A percentile compares a stretch with the other conserved stretches of the same genome.
These are phyloP conservation scores for Ophiostoma ips DNA, from an alignment of 2,329 filamentous ascomycete genomes.

Conservation along the genomic window DNA sequence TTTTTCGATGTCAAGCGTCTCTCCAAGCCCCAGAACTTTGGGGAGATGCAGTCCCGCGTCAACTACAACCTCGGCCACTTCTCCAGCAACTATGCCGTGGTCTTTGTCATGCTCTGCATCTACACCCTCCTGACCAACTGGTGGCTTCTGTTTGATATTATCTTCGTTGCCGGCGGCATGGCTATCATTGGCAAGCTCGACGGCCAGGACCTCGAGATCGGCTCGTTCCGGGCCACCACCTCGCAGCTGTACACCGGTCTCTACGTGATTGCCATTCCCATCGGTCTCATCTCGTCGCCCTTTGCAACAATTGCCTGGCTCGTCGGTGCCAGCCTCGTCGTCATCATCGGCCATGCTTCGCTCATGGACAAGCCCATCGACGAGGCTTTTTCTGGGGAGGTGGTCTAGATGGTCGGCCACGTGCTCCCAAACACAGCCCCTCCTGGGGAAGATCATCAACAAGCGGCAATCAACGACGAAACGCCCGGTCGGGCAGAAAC, in stretches of 20 bases:
- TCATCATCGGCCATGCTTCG: slow-evolving; percentile 85
- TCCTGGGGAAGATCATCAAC: slow-evolving; percentile 97
- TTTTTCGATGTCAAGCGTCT: slow-evolving; percentile 94
- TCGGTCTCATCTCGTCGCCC: slow-evolving; percentile 74
- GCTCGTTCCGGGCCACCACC: slow-evolving; percentile 66
- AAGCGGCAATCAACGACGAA: slow-evolving; percentile 38
- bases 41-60: slow-evolving; percentile 75
- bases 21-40: slow-evolving; percentile 84
- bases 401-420: slow-evolving; percentile 99
- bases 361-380: slow-evolving; percentile 98
- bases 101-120: slow-evolving; percentile 90
- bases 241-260: slow-evolving; percentile 91
- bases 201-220: slow-evolving; percentile 78
- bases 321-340: slow-evolving; percentile 86
- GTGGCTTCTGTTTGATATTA: slow-evolving; percentile 78
- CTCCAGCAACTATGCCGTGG: slow-evolving; percentile 92
- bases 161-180: slow-evolving; percentile 74
- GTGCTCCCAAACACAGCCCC: slow-evolving; percentile 90
- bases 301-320: slow-evolving; percentile 84
- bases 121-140: slow-evolving; percentile 87
- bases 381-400: slow-evolving; percentile 99
- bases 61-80: slow-evolving; percentile 97
- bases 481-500: slow-evolving; percentile 22
- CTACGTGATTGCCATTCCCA: slow-evolving; percentile 66
- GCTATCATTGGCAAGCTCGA: slow-evolving; percentile 84